phyloP scores from a whole-genome alignment of 768 basidiomycete genomes.

The Calocybe indica region DNA sequence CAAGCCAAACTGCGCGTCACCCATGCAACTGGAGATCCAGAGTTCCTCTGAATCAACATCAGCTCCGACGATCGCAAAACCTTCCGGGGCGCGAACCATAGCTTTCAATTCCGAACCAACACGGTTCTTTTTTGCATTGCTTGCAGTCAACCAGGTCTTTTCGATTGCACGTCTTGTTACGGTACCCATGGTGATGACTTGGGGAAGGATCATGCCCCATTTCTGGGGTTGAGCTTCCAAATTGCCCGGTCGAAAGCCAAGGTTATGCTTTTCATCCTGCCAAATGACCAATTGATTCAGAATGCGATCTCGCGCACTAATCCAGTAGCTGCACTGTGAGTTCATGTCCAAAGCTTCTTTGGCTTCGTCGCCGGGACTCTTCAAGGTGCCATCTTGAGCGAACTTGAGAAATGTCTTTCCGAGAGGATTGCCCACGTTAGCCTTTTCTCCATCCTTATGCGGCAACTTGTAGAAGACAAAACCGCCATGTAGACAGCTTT shows the following conservation, averaged over 20 bases:
- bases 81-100: conserved; percentile 91
- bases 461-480: conserved; percentile 87
- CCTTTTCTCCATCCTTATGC: conserved; percentile 91
- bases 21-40: conserved; percentile 99
- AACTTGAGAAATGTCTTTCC: conserved; percentile 86
- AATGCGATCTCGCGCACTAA: conserved; percentile 88
- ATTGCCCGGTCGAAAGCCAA: conserved; percentile 40
- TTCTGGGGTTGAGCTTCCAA: conserved; percentile 32
- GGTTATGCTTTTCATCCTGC: conserved; percentile 44
- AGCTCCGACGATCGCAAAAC: conserved; percentile 93
- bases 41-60: conserved; percentile 99
- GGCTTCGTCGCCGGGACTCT: conserved; percentile 77
- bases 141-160: conserved; percentile 96
- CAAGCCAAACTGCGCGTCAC: conserved; percentile 94
- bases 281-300: conserved; percentile 91
- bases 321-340: conserved; percentile 96
- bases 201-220: conserved; percentile 91
- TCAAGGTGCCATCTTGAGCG: conserved; percentile 81
- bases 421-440: conserved; percentile 93
- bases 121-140: conserved; percentile 95
- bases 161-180: conserved; percentile 97
- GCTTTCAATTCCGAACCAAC: conserved; percentile 98
- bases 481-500: conserved; percentile 39
- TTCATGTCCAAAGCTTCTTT: conserved; percentile 86
- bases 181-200: conserved; percentile 97